A percentile compares a stretch with the other conserved stretches of the same genome.
Evolutionary conservation across 129 eudicot genomes (phyloP).

Genomic region (Flaveria ramosissima): DNA sequence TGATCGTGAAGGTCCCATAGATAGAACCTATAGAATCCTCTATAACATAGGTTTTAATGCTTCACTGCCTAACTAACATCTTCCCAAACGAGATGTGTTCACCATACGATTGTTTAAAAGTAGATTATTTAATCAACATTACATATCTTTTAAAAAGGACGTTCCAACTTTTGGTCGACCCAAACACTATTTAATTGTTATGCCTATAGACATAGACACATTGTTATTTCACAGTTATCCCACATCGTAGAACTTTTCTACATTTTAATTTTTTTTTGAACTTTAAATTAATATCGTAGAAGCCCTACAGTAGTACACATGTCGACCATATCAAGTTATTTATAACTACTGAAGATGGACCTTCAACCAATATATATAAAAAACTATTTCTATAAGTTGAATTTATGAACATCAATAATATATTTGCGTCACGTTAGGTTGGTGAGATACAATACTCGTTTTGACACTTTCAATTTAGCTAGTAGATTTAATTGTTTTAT

Average conservation of each 20-base stretch:
- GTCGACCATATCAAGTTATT: background rate
- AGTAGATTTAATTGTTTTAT: background rate
- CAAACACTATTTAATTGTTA: background rate
- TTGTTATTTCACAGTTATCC: background rate
- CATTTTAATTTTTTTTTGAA: background rate
- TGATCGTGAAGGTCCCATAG: too few species aligned
- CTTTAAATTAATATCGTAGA: background rate
- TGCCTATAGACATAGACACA: background rate
- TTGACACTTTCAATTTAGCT: slow-evolving; percentile 7
- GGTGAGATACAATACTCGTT: background rate
- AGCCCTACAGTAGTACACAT: background rate
- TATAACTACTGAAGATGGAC: background rate
- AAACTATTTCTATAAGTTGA: background rate
- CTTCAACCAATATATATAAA: background rate
- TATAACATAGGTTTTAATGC: too few species aligned
- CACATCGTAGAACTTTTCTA: background rate
- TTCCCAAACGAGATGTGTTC: too few species aligned
- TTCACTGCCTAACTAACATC: too few species aligned
- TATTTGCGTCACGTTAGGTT: background rate
- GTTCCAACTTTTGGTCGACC: background rate
- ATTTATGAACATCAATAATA: background rate
- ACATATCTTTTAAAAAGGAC: background rate
- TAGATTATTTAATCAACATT: too few species aligned
- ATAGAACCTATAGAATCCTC: too few species aligned
- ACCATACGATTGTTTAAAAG: too few species aligned